Percentiles rank a stretch among this genome's conserved stretches.
phyloP scores from a whole-genome alignment of 345 rosid species.

The Pseudoturritis turrita region DNA sequence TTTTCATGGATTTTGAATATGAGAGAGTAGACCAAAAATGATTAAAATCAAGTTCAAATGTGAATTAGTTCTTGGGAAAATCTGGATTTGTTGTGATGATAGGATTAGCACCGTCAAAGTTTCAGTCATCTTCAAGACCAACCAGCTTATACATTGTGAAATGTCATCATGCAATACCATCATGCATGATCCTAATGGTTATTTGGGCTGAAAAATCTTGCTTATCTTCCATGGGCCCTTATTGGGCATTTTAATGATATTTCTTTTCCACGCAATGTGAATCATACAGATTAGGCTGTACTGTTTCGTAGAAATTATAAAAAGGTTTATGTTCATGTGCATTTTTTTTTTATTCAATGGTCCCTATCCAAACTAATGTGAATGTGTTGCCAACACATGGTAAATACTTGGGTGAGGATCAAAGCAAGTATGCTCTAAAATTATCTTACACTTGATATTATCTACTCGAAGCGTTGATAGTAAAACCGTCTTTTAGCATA shows the following conservation, averaged over 20 bases:
- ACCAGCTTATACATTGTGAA: not conserved
- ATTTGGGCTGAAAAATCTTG: not conserved
- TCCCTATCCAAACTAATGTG: not conserved
- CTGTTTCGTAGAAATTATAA: too few relatives aligned
- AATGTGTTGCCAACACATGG: not conserved
- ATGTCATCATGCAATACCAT: not conserved
- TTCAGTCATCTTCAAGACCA: not conserved
- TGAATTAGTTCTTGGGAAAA: too few relatives aligned
- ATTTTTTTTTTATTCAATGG: too few relatives aligned
- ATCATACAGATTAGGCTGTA: not conserved
- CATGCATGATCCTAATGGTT: not conserved
- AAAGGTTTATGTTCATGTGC: too few relatives aligned
- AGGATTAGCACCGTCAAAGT: not conserved
- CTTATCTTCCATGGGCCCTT: not conserved
- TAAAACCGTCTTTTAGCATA: too few relatives aligned
- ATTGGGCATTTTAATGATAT: not conserved
- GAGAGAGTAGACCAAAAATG: too few relatives aligned
- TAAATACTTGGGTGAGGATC: not conserved
- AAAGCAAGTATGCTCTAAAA: not conserved
- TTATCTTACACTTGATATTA: not conserved
- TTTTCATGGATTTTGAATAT: too few relatives aligned
- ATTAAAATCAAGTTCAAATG: too few relatives aligned
- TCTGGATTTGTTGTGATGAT: too few relatives aligned
- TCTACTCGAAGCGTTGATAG: too few relatives aligned
- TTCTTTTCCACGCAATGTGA: not conserved